Percentiles rank a stretch among this genome's conserved stretches.
Evolutionary conservation across 768 basidiomycete species (phyloP).

Genomic region (Coprinellus aureogranulatus): DNA sequence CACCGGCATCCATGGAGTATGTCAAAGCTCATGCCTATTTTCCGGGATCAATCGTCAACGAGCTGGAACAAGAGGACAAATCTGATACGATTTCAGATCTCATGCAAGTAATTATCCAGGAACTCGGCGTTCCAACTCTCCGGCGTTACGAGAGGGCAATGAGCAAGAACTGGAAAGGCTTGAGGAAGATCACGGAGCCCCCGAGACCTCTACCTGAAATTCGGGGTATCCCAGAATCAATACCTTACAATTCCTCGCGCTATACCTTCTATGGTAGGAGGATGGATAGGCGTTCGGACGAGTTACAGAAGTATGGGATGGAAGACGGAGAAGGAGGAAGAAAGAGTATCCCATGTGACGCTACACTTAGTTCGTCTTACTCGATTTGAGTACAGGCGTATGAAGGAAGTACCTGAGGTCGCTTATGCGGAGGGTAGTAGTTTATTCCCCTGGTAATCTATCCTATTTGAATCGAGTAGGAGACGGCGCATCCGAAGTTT

Average conservation of each 20-base stretch:
- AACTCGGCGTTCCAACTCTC: neutral
- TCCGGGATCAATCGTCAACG: neutral
- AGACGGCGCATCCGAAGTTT: no score
- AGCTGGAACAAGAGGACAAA: neutral
- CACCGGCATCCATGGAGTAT: neutral
- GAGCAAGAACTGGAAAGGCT: neutral
- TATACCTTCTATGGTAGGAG: neutral
- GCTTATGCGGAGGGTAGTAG: no score
- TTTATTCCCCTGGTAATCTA: no score
- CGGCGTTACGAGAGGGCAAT: neutral
- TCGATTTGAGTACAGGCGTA: no score
- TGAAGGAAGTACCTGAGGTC: no score
- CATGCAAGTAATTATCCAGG: neutral
- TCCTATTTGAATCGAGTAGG: no score
- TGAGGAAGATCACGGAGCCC: neutral
- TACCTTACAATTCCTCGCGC: neutral
- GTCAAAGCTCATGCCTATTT: neutral
- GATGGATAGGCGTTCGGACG: neutral
- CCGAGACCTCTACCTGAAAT: neutral
- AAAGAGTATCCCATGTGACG: no score
- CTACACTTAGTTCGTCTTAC: no score
- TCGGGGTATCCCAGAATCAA: neutral
- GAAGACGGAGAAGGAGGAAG: no score
- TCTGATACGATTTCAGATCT: neutral
- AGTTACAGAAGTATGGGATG: neutral